Evolutionary conservation across 495 filamentous ascomycete species (phyloP).

Genomic region (Letharia lupina): DNA sequence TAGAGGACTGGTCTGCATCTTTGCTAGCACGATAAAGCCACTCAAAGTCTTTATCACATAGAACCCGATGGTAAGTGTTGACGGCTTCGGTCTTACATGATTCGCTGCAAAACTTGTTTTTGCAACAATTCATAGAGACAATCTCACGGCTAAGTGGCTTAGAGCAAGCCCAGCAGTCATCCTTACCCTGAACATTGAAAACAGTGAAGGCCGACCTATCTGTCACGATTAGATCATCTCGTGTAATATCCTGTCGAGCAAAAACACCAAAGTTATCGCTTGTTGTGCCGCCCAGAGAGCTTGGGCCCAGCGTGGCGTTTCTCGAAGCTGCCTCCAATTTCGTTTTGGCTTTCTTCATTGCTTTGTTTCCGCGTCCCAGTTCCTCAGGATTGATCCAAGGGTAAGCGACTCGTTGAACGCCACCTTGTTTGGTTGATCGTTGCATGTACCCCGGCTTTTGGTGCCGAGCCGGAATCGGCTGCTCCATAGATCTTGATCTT

Average conservation of each 20-base stretch:
- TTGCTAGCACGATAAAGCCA: background rate
- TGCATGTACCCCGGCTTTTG: no score
- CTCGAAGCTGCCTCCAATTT: background rate
- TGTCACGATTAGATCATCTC: background rate
- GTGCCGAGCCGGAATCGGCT: no score
- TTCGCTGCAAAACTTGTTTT: background rate
- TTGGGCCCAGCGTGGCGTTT: background rate
- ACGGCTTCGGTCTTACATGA: background rate
- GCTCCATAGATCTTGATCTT: no score
- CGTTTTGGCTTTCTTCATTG: background rate
- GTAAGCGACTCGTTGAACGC: background rate
- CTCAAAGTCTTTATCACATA: background rate
- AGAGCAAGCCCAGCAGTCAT: background rate
- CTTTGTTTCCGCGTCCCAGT: background rate
- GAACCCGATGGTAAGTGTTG: background rate
- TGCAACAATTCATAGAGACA: background rate
- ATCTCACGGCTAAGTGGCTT: background rate
- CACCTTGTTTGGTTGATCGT: background rate
- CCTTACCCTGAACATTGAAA: background rate
- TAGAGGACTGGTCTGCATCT: background rate
- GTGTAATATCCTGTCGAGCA: background rate
- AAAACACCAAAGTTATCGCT: background rate
- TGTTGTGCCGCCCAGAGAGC: background rate
- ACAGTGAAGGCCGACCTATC: background rate
- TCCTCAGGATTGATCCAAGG: background rate